Base-by-base conservation (phyloP, 164 flowering plant species). In the Euptelea pleiosperma region DNA sequence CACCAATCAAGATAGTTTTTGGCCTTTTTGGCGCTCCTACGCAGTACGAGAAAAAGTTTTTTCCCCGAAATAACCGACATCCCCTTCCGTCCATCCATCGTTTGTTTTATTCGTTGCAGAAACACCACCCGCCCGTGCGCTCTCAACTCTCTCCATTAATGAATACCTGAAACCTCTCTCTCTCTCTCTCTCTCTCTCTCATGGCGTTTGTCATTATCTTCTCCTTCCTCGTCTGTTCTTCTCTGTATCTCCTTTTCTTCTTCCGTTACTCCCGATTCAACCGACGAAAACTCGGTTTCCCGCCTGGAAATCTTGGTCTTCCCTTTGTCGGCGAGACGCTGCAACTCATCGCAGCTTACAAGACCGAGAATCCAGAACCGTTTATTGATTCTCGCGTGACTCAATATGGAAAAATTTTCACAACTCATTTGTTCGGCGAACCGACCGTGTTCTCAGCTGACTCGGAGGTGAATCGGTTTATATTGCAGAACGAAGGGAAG, bases 401-500 rank as follows among this genome's bases (percentile, higher is more conserved):
- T 2, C 75, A 75, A 49, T 88, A 64, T 79, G 99, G 99, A 1
- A 8, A 66, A 25, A 22, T 93, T 7, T 93, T 90, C 79, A 86
- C 91, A 15, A 88, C 96, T 28, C 99, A 93, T 45, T 73, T 93
- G 0, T 90, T 93, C 66, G 97, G 97, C 1, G 97, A 93, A 51
- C 85, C 92, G 47, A 90, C 97, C 11, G 82, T 93, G 3, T 90
- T 90, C 74, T 80, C 89, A 0, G 76, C 89, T 33, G 99, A 93
- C 71, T 81, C 90, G 55, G 97, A 90, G 9, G 66, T 71, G 65
- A 93, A 88, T 81, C 83, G 96, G 74, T 85, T 81, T 68, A 79
- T 93, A 5, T 42, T 93, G 35, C 90, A 82, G 64, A 93, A 90
- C 66, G 97, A 93, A 69, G 97, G 97, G 77, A 81, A 80, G 77